Evolutionary conservation across 73 alveolate genomes (phyloP).

Genomic region (Breviolum minutum): DNA sequence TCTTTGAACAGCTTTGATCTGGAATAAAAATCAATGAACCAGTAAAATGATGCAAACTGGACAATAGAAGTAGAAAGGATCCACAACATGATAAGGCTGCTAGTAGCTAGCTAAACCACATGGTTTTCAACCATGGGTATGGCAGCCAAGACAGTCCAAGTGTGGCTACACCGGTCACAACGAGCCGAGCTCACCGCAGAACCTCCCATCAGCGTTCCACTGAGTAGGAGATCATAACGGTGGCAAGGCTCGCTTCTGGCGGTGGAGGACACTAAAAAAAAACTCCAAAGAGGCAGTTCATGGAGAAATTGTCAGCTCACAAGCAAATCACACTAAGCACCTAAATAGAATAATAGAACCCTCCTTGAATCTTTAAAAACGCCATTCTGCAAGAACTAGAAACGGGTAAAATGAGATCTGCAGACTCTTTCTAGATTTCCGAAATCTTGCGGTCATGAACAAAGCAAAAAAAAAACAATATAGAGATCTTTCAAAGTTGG

Average conservation of each 20-base stretch:
- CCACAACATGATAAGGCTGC: neutral
- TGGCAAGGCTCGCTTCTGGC: neutral
- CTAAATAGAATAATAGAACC: too few species aligned
- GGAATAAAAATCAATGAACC: neutral
- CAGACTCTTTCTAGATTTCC: too few species aligned
- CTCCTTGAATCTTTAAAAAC: too few species aligned
- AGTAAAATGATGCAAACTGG: neutral
- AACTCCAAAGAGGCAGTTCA: neutral
- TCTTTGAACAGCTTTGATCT: neutral
- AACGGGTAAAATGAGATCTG: too few species aligned
- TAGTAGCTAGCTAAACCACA: neutral
- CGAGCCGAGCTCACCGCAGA: too few species aligned
- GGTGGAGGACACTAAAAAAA: neutral
- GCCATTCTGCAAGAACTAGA: too few species aligned
- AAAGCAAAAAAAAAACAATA: too few species aligned
- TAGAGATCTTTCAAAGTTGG: too few species aligned
- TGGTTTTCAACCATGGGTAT: neutral
- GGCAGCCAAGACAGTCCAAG: neutral
- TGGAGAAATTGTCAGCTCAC: too few species aligned
- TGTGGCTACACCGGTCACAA: too few species aligned
- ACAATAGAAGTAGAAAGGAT: neutral
- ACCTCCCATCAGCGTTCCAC: constrained; percentile 4
- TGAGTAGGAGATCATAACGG: neutral
- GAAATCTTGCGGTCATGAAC: too few species aligned
- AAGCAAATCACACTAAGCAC: too few species aligned